These are phyloP conservation scores for Powellomyces hirtus DNA, from an alignment of 192 early-diverging fungal genomes.

Conservation along the genomic window DNA sequence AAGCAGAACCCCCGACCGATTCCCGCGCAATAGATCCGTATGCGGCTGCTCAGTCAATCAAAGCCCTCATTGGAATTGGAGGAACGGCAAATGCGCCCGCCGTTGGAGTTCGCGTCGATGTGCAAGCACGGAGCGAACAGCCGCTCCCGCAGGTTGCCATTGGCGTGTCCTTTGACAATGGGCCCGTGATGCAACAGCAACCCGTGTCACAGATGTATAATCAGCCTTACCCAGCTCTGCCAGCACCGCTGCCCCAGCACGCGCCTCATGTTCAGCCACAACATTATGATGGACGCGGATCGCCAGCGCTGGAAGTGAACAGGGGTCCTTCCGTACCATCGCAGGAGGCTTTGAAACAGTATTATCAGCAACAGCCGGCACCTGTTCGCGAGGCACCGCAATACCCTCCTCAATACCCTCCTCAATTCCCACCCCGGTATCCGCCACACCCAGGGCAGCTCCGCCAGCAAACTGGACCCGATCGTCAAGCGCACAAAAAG, in stretches of 20 bases:
- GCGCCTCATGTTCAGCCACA: too few species aligned
- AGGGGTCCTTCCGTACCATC: not conserved
- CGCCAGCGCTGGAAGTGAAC: too few species aligned
- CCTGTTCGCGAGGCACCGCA: not conserved
- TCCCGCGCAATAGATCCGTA: not conserved
- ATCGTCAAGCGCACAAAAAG: constrained; percentile 17
- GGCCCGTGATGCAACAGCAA: too few species aligned
- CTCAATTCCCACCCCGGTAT: not conserved
- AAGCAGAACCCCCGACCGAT: constrained; percentile 13
- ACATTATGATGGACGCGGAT: too few species aligned
- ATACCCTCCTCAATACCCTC: not conserved
- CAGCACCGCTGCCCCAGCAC: too few species aligned
- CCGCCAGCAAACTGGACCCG: not conserved
- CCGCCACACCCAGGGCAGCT: not conserved
- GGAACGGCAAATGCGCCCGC: not conserved
- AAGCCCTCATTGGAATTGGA: constrained; percentile 40
- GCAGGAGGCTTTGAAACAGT: not conserved
- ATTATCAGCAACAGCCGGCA: not conserved
- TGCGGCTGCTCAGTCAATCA: constrained; percentile 30
- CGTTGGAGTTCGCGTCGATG: constrained; percentile 17
- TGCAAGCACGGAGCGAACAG: constrained; percentile 1
- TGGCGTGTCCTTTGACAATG: not conserved
- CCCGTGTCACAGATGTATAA: too few species aligned
- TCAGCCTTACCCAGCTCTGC: too few species aligned
- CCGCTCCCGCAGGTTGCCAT: not conserved